Percentiles rank a stretch among this genome's conserved stretches.
These are phyloP conservation scores for Pseudonitzschia pungens DNA, from an alignment of 108 stramenopile genomes.

Conservation along the genomic window DNA sequence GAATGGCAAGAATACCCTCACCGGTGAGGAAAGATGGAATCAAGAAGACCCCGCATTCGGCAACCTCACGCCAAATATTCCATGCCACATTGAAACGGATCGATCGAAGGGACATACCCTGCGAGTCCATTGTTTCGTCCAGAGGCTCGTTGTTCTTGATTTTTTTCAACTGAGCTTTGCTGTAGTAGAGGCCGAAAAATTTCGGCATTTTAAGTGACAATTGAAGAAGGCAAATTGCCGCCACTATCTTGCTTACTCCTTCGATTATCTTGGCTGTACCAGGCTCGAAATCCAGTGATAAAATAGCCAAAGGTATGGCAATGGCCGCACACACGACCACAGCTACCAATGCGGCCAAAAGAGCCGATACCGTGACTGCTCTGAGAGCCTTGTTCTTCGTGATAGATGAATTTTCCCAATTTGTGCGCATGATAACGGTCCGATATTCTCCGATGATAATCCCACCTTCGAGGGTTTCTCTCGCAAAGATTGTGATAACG, in stretches of 20 bases:
- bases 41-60: constrained; percentile 80
- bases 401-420: constrained; percentile 38
- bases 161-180: constrained; percentile 27
- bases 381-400: constrained; percentile 50
- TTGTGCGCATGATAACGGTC: constrained; percentile 52
- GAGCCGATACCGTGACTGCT: constrained; percentile 60
- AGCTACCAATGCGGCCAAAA: constrained; percentile 58
- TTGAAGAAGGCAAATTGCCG: constrained; percentile 66
- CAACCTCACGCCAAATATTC: constrained; percentile 87
- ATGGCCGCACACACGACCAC: constrained; percentile 47
- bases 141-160: constrained; percentile 24
- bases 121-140: constrained; percentile 30
- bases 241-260: constrained; percentile 76
- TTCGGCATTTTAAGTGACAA: constrained; percentile 79
- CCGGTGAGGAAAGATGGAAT: constrained; percentile 77
- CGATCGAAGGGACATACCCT: constrained; percentile 54
- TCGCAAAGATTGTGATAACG: constrained; percentile 72
- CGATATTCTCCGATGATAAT: constrained; percentile 82
- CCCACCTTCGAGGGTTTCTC: constrained; percentile 72
- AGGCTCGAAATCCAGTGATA: constrained; percentile 55
- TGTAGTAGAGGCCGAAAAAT: constrained; percentile 70
- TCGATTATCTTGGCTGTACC: constrained; percentile 62
- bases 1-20: constrained; percentile 60
- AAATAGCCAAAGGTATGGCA: constrained; percentile 63
- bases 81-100: constrained; percentile 87